Evolutionary conservation across 2,329 filamentous ascomycete species (phyloP), one percentile per base, ranked within the genome.

Genomic region (Graphilbum fragrans): DNA sequence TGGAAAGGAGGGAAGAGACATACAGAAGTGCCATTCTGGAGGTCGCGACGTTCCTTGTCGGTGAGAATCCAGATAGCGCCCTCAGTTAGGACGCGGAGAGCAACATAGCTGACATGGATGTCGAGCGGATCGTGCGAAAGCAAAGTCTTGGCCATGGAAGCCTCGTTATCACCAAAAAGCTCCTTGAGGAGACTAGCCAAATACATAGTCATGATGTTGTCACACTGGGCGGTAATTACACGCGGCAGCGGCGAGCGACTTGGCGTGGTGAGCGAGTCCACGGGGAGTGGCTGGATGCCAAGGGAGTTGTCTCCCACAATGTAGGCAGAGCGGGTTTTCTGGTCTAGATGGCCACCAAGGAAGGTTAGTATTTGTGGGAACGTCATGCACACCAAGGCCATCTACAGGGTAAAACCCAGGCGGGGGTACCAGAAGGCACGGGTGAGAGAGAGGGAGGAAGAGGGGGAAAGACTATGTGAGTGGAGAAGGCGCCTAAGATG

Each of bases 11-110:
- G 3, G n/a, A 35, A 18, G 5, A 42, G 16, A 42, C 38, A 16
- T 35, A 47, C 47, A 7, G 20, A 35, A 3, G 20, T 43, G 19
- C 39, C 45, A 27, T 50, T 50, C 37, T 50, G 40, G 2, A 11
- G n/a, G 7, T 49, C 42, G 2, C 48, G 47, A 23, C 48, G 48
- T n/a, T 46, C 27, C 33, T 50, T 50, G 41, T 50, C 48, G 16
- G 22, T 11, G 3, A 50, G 39, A 9, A 49, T 38, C 42, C 39
- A 45, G 6, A 49, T 25, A 0, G 47, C 41, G n/a, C 48, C 48
- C 22, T 49, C 45, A 2, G 32, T 21, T 8, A 50, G 31, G 11
- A 50, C 27, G 16, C 47, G 45, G 0, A 47, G 41, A 7, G 45
- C 47, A 1, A 50, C 47, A n/a, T 49, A 50, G 3, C 38, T 41